Evolutionary conservation across 768 basidiomycete genomes (phyloP).

Genomic region (Mrakia hoshinonis): DNA sequence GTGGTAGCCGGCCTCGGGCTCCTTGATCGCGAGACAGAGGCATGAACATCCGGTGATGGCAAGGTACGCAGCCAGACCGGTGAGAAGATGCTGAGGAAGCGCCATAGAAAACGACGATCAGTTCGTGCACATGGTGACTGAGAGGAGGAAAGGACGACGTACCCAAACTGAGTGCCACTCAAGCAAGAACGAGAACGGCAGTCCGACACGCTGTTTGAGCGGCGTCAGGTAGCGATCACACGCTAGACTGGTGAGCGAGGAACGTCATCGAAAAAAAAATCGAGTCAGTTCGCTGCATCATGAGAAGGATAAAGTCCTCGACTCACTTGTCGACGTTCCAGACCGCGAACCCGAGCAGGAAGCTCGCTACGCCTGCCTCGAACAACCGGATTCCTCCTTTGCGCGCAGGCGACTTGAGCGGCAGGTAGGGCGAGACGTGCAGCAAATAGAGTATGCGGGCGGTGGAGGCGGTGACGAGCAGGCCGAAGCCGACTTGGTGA

Average conservation of each 20-base stretch:
- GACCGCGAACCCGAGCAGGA: slow-evolving; percentile 3
- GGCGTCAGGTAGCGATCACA: slow-evolving; percentile 8
- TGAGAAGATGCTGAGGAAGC: not conserved
- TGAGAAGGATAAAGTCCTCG: not conserved
- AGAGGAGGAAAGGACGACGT: not conserved
- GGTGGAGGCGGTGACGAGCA: slow-evolving; percentile 16
- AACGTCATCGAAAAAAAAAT: not conserved
- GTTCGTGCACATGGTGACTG: not conserved
- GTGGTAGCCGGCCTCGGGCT: not conserved
- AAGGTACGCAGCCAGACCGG: not conserved
- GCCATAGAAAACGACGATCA: not conserved
- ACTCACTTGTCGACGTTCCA: slow-evolving; percentile 29
- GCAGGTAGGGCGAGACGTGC: not conserved
- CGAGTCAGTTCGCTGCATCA: not conserved
- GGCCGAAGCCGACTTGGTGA: slow-evolving; percentile 23
- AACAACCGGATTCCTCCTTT: not conserved
- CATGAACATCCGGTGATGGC: not conserved
- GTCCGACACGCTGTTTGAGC: not conserved
- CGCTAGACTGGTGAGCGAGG: too few species aligned
- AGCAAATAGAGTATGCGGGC: slow-evolving; percentile 20
- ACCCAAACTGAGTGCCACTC: slow-evolving; percentile 1
- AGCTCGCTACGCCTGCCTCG: not conserved
- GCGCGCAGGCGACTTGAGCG: not conserved
- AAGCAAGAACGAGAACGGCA: slow-evolving; percentile 16
- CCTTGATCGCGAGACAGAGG: slow-evolving; percentile 8